Evolutionary conservation across 1,284 basidiomycete genomes (phyloP), one percentile per base, ranked within the genome.

Genomic region (Cryptococcus sp.): DNA sequence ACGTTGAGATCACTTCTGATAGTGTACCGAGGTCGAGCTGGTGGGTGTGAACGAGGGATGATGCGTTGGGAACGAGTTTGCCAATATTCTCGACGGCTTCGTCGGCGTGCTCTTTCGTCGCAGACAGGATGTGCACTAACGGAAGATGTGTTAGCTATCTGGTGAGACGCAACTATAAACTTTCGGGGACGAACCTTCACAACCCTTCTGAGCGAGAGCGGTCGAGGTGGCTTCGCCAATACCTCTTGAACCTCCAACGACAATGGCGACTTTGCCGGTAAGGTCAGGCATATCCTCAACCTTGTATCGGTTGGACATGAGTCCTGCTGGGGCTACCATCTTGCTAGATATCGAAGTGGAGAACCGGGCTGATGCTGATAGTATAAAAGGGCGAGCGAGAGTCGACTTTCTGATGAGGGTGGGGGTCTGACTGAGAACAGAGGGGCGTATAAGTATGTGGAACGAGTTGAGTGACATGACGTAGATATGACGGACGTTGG

Each of bases 1-100:
- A 81, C 30, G 93, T 80, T 20, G 84, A 80, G 54, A 78, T 82
- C 78, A 93, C 61, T 6, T 57, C 47, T 6, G 52, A 49, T 16
- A 77, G 57, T 17, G 66, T 69, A 7, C 71, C 72, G 15, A 75
- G 61, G 54, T 77, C 73, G 38, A 73, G 47, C 19, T 57, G 46
- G 54, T 73, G 69, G 42, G 61, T 60, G 5, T 62, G 50, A 41
- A 72, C 61, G 2, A 62, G 58, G n/a, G 55, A 25, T 3, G 27
- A n/a, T 3, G 64, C 60, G 3, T 53, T 23, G 13, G 67, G 60
- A 11, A 54, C 54, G 40, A 63, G 55, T 41, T 70, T 62, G 23
- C 65, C 52, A 35, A 71, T 70, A 45, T 72, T 65, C n/a, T 67
- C 50, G 23, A 68, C 62, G 19, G 71, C 62, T 13, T 65, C 64